Conservation (phyloP, 2,329 filamentous ascomycete species). For the Xenosphaeropsis pyriputrescens region DNA sequence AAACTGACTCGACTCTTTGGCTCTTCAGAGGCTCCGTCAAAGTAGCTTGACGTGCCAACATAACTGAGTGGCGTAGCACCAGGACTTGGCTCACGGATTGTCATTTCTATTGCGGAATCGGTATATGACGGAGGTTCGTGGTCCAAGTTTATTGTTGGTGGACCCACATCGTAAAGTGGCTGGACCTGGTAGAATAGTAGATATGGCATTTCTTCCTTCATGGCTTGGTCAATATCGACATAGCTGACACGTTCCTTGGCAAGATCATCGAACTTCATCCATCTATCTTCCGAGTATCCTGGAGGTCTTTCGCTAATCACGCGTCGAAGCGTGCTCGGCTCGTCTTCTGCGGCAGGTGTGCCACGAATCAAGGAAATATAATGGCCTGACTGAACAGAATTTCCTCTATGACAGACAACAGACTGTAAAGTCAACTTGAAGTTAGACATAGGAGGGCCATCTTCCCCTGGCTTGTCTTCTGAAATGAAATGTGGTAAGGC, state of each 20-base stretch:
- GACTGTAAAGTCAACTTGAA: slow-evolving; percentile 90
- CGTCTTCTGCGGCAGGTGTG: slow-evolving; percentile 46
- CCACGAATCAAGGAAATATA: slow-evolving; percentile 79
- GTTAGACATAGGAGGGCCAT: slow-evolving; percentile 59
- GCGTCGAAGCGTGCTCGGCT: slow-evolving; percentile 34
- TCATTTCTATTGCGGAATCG: slow-evolving; percentile 19
- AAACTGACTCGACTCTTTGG: slow-evolving; percentile 32
- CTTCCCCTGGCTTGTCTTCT: slow-evolving; percentile 48
- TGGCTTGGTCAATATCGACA: slow-evolving; percentile 62
- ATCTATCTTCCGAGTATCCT: slow-evolving; percentile 57
- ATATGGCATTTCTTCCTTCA: slow-evolving; percentile 84
- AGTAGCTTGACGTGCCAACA: slow-evolving; percentile 24
- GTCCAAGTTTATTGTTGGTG: slow-evolving; percentile 24
- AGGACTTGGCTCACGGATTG: slow-evolving; percentile 4
- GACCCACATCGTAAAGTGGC: slow-evolving; percentile 56
- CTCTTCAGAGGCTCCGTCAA: slow-evolving; percentile 25
- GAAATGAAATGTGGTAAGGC: slow-evolving; percentile 82
- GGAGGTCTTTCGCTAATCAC: slow-evolving; percentile 32
- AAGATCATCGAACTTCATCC: slow-evolving; percentile 92
- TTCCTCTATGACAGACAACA: slow-evolving; percentile 81
- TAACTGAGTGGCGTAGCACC: background rate
- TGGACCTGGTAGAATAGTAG: slow-evolving; percentile 91
- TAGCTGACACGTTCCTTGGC: slow-evolving; percentile 51
- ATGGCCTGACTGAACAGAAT: slow-evolving; percentile 76
- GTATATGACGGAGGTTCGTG: slow-evolving; percentile 45